Evolutionary conservation across 2,329 filamentous ascomycete genomes (phyloP), one percentile per base, ranked within the genome.

Genomic region (Curvularia eragrostidis): DNA sequence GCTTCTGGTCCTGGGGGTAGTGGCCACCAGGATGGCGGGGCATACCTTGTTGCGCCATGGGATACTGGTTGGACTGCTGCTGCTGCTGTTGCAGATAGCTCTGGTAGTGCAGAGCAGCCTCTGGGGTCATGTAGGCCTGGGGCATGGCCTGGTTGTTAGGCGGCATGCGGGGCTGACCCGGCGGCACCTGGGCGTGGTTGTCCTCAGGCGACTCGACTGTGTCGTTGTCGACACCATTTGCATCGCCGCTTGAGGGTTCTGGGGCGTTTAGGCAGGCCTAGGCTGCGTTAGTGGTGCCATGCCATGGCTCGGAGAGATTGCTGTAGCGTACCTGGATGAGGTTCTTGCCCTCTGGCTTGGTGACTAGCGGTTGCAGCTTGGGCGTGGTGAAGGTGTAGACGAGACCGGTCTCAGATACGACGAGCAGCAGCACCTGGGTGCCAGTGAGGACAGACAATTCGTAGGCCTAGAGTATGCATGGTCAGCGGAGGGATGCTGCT

Each of bases 361-460:
- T 99, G 69, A 98, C 95, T 52, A 99, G 87, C 63, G 95, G 95
- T 81, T 98, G 95, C 55, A 99, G 88, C 84, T 99, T 99, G 19
- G 95, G 95, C 15, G 95, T 99, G 62, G 94, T 98, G 79, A 98
- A 98, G 59, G 94, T 98, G 81, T 98, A 98, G 72, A 98, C 94
- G 32, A 98, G 87, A 66, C 94, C 94, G 23, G 94, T 98, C 83
- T 98, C 94, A 43, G 94, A 98, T 64, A 98, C 94, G 71, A 98
- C 94, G 53, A 99, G 88, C 38, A 99, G 87, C 30, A 99, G 85
- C 48, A 99, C 95, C 84, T 99, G 95, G 57, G 95, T 99, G 73
- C 95, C 95, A 38, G 95, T 99, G 72, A 99, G 87, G 73, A 99
- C 95, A 6, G 95, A 98, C 58, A 98, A 82, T 78, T 99, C 95